Percentiles rank a stretch among this genome's conserved stretches.
Conservation (phyloP, 306 rosid species). For the Corylus americana region DNA sequence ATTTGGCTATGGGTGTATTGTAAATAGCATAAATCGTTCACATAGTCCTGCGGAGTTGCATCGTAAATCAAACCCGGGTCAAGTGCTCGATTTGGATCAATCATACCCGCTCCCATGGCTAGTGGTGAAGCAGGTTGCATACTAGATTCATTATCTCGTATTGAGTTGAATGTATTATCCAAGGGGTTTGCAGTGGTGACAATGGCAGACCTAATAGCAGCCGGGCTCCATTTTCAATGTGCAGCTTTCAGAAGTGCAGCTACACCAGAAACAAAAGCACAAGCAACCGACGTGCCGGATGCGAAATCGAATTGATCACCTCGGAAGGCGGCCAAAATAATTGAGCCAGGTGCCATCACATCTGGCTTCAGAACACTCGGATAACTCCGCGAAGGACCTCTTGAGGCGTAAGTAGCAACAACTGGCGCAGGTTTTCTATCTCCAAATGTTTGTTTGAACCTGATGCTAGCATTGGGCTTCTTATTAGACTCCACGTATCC, state of each 20-base stretch:
- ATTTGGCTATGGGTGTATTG: no score
- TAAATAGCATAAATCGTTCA: slow-evolving; percentile 41
- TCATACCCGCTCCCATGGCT: slow-evolving; percentile 50
- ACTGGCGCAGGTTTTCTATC: no score
- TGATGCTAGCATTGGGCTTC: no score
- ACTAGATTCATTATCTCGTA: slow-evolving; percentile 28
- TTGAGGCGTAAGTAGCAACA: no score
- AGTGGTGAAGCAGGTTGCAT: slow-evolving; percentile 39
- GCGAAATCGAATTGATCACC: background rate
- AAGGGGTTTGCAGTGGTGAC: background rate
- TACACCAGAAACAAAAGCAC: background rate
- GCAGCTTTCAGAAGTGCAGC: no score
- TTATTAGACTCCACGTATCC: no score
- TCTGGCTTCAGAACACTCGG: background rate
- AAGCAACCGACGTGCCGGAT: slow-evolving; percentile 9
- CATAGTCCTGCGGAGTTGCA: slow-evolving; percentile 50
- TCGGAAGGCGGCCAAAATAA: background rate
- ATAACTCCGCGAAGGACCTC: no score
- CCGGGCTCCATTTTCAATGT: no score
- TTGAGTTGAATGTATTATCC: slow-evolving; percentile 22
- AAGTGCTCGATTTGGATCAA: slow-evolving; percentile 56
- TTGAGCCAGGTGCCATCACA: slow-evolving; percentile 5
- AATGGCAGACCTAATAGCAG: background rate
- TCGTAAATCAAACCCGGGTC: slow-evolving; percentile 61
- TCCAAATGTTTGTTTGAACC: no score